Percentiles rank a stretch among this genome's conserved stretches.
phyloP scores from a whole-genome alignment of 768 basidiomycete genomes.

The Gloeopeniophorella convolvens region DNA sequence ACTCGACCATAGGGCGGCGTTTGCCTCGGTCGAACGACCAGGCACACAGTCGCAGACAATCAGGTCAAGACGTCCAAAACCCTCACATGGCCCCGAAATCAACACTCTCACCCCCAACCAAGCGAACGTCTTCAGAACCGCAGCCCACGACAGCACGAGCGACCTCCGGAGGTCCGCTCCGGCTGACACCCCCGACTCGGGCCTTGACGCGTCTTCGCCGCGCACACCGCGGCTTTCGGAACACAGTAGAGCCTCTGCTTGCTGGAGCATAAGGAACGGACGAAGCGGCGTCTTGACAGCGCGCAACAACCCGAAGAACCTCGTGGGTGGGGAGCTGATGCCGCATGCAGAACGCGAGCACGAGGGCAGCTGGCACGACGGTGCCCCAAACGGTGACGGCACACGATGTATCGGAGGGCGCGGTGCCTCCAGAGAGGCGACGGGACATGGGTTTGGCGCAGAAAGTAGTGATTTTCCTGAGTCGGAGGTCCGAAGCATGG shows the following conservation, averaged over 20 bases:
- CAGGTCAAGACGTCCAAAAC: slow-evolving; percentile 51
- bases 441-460: slow-evolving; percentile 14
- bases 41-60: slow-evolving; percentile 60
- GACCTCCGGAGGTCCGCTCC: slow-evolving; percentile 48
- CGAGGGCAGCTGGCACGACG: slow-evolving; percentile 40
- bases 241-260: slow-evolving; percentile 18
- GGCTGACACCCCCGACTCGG: slow-evolving; percentile 18
- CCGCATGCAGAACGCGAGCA: slow-evolving; percentile 37
- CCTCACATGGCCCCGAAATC: slow-evolving; percentile 40
- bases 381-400: slow-evolving; percentile 48
- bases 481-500: too few species aligned
- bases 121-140: slow-evolving; percentile 47
- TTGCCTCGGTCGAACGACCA: slow-evolving; percentile 43
- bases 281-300: slow-evolving; percentile 28
- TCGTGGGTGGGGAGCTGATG: slow-evolving; percentile 15
- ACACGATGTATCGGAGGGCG: slow-evolving; percentile 39
- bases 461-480: too few species aligned
- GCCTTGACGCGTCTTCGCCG: not conserved
- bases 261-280: slow-evolving; percentile 38
- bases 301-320: slow-evolving; percentile 20
- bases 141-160: slow-evolving; percentile 46
- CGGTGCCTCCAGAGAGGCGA: slow-evolving; percentile 7
- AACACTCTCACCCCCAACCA: slow-evolving; percentile 61
- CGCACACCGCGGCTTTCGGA: not conserved
- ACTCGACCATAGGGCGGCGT: slow-evolving; percentile 65